Evolutionary conservation across 192 early-diverging fungal species (phyloP), one percentile per base, ranked within the genome.

Genomic region (Backusella parvicylindrica): DNA sequence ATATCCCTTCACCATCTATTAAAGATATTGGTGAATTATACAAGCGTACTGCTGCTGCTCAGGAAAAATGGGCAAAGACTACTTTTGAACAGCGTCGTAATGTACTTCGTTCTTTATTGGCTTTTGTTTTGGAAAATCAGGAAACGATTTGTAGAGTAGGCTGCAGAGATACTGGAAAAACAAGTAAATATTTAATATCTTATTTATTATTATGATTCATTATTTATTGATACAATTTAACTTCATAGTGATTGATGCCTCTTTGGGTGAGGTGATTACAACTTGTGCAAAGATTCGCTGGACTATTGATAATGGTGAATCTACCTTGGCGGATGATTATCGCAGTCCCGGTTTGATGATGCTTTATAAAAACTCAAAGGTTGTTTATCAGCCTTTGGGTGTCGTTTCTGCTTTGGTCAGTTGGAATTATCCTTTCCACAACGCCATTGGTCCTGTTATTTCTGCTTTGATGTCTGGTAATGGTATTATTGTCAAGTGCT

Each of bases 361-460:
- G 85, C 84, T 89, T 79, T 91, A 94, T 82, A 95, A 95, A 77
- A 64, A 82, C 0, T 90, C 94, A 26, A 87, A 88, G 64, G 89
- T 96, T 31, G 89, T 91, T 23, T 95, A 94, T 77, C 86, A 89
- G 68, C 95, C 95, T 6, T 84, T 93, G 74, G 95, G 95, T 21
- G 91, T 95, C 2, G 91, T 94, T 2, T 89, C 92, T 12, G 92
- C 92, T 26, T 79, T 96, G 71, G 94, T 96, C 1, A 90, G 88
- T 30, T 96, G 95, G 95, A 96, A 96, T 81, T 96, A 96, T 73
- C 95, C 95, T 33, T 91, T 92, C 82, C 92, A 92, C 74, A 92
- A 93, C 67, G 87, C 89, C 0, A 80, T 96, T 73, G 91, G 92
- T 3, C 95, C 93, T 7, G 80, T 95, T 12, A 93, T 94, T 66